These are phyloP conservation scores for Ceratocystis lukuohia DNA, from an alignment of 2,329 filamentous ascomycete genomes.

Conservation along the genomic window DNA sequence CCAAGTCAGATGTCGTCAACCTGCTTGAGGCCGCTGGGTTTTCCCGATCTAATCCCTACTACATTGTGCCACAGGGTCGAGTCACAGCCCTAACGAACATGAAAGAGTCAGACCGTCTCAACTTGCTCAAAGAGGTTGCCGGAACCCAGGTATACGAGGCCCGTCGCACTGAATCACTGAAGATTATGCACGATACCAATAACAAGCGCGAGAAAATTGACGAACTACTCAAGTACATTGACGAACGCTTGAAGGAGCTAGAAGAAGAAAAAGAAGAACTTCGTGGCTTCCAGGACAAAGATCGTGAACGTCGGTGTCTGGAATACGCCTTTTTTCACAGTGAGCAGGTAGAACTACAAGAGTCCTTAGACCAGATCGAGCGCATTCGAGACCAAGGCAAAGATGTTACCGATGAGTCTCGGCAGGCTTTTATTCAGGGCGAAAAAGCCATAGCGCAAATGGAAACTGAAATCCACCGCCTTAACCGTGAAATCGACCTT, in stretches of 20 bases:
- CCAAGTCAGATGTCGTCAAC: slow-evolving; percentile 88
- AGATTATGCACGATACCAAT: slow-evolving; percentile 94
- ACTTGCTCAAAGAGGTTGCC: slow-evolving; percentile 90
- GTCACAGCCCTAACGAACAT: slow-evolving; percentile 95
- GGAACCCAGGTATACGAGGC: slow-evolving; percentile 96
- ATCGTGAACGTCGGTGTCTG: slow-evolving; percentile 77
- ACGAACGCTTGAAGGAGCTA: slow-evolving; percentile 73
- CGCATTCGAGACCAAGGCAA: slow-evolving; percentile 67
- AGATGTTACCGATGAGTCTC: slow-evolving; percentile 70
- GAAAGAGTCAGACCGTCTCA: slow-evolving; percentile 87
- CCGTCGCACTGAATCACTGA: slow-evolving; percentile 76
- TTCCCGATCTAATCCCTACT: slow-evolving; percentile 94
- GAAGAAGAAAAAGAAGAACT: slow-evolving; percentile 97
- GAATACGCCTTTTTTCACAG: slow-evolving; percentile 91
- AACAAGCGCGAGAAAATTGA: slow-evolving; percentile 93
- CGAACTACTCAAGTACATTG: slow-evolving; percentile 80
- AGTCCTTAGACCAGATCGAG: slow-evolving; percentile 70
- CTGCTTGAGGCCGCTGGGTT: slow-evolving; percentile 92
- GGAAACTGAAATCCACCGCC: slow-evolving; percentile 63
- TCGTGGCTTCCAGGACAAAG: slow-evolving; percentile 85
- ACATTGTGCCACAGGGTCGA: slow-evolving; percentile 94
- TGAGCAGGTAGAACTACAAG: slow-evolving; percentile 67
- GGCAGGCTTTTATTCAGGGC: slow-evolving; percentile 59
- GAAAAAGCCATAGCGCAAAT: slow-evolving; percentile 68
- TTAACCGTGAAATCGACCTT: slow-evolving; percentile 72